Evolutionary conservation across 495 filamentous ascomycete genomes (phyloP).

Genomic region (Cercophora newfieldiana): DNA sequence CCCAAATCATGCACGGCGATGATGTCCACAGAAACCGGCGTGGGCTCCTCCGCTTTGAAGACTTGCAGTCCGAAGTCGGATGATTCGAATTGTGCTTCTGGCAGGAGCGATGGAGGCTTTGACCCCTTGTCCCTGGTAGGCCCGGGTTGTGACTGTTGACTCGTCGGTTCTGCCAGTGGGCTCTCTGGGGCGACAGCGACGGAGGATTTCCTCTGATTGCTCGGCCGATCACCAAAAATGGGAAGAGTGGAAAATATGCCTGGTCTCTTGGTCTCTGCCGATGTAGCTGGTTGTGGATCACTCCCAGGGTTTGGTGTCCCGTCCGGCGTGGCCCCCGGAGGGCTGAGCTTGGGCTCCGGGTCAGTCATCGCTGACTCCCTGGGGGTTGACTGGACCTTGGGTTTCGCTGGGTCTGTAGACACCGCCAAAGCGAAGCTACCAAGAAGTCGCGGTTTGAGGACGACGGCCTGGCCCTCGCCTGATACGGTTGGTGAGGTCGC

Average conservation of each 20-base stretch:
- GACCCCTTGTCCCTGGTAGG: not conserved
- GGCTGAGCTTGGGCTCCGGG: not conserved
- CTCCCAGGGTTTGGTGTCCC: not conserved
- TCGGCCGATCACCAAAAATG: not conserved
- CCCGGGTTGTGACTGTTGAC: not conserved
- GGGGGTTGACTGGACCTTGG: not conserved
- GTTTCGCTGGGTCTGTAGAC: not conserved
- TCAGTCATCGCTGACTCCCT: not conserved
- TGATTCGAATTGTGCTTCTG: not conserved
- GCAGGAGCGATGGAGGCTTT: not conserved
- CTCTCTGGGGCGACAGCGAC: not conserved
- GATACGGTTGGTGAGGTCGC: not conserved
- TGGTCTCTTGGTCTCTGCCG: not conserved
- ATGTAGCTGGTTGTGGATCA: not conserved
- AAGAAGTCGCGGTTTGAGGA: not conserved
- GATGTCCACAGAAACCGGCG: constrained; percentile 13
- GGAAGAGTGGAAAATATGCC: not conserved
- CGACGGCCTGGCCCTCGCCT: not conserved
- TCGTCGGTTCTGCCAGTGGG: too few relatives aligned
- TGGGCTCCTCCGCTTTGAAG: not conserved
- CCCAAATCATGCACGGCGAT: constrained; percentile 22
- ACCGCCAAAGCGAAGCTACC: not conserved
- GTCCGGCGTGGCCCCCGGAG: not conserved
- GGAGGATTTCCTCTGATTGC: not conserved
- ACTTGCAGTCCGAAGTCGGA: constrained; percentile 1